Base-by-base conservation (phyloP, 345 rosid genomes). In the Arabis hirsuta region DNA sequence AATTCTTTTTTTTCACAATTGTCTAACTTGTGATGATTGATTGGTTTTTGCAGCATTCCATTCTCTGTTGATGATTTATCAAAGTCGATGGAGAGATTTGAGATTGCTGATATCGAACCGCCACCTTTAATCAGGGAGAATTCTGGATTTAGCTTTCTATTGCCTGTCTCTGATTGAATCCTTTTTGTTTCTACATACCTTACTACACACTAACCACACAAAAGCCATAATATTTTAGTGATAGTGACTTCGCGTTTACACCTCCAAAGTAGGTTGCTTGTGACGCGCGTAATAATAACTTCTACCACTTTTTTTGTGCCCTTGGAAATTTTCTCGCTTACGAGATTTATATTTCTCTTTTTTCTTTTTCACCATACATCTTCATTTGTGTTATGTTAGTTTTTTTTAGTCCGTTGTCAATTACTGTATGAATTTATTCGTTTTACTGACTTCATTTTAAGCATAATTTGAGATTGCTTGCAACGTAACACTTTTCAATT, bases 51-150 rank as follows among this genome's bases (percentile, higher is more conserved):
- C 87, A 94, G 98, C 87, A 94, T 94, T 62, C 98, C 98, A 9
- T 94, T 94, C 74, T 94, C 98, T 12, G 98, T 93, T 20, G 97
- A 94, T 65, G 98, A 94, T 75, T 75, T 91, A 46, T 94, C 98
- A 5, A 94, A 94, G 80, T 94, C 98, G 19, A 89, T 94, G 98
- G 86, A 87, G 81, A 90, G 84, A 56, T 86, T 90, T 50, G 97
- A 94, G 73, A 89, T 94, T 14, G 57, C 85, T 2, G 97, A 94
- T 79, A 82, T 94, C 7, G 96, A 91, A 72, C 95, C 98, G 0
- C 98, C 97, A 13, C 87, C 92, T 26, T 85, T 91, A n/a, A 89
- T 94, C 67, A 82, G 80, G 0, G 98, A 94, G 83, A 91, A 94
- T 74, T 82, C 92, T 11, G 94, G 94, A 64, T 94, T 94, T 74